These are phyloP conservation scores for Ambrosiella cleistominuta DNA, from an alignment of 2,329 filamentous ascomycete genomes.

Conservation along the genomic window DNA sequence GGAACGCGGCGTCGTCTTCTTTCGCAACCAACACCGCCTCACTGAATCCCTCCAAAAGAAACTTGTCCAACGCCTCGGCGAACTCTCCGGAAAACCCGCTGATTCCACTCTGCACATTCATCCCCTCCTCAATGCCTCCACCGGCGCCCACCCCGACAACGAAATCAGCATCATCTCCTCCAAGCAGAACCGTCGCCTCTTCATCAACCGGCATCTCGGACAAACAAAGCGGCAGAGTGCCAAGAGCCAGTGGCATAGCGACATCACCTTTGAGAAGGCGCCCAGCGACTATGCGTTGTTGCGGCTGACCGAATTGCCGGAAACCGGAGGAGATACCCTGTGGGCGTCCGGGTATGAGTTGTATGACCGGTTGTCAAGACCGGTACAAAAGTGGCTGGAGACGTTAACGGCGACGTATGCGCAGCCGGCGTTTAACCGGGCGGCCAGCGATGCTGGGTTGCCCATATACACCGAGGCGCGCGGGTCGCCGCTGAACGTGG, in stretches of 20 bases:
- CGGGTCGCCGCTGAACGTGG: slow-evolving; percentile 33
- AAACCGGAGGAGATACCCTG: slow-evolving; percentile 41
- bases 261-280: slow-evolving; percentile 47
- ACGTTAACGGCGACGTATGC: slow-evolving; percentile 36
- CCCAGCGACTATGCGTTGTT: slow-evolving; percentile 47
- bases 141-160: slow-evolving; percentile 34
- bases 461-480: slow-evolving; percentile 28
- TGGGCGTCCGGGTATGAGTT: slow-evolving; percentile 52
- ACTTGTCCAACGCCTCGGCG: slow-evolving; percentile 41
- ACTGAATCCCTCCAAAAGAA: slow-evolving; percentile 48
- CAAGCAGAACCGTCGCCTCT: slow-evolving; percentile 33
- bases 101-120: slow-evolving; percentile 43
- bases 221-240: slow-evolving; percentile 27
- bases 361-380: slow-evolving; percentile 42
- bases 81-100: slow-evolving; percentile 37
- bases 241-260: slow-evolving; percentile 38
- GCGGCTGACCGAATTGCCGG: slow-evolving; percentile 33
- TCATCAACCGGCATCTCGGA: slow-evolving; percentile 23
- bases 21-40: slow-evolving; percentile 44
- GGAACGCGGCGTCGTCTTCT: slow-evolving; percentile 52
- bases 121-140: slow-evolving; percentile 35
- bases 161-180: slow-evolving; percentile 49
- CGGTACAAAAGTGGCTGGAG: slow-evolving; percentile 41
- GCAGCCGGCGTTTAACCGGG: slow-evolving; percentile 31
- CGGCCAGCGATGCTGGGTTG: slow-evolving; percentile 28